Base-by-base conservation (phyloP, 1,139 yeast species). In the Martiniozyma asiatica region DNA sequence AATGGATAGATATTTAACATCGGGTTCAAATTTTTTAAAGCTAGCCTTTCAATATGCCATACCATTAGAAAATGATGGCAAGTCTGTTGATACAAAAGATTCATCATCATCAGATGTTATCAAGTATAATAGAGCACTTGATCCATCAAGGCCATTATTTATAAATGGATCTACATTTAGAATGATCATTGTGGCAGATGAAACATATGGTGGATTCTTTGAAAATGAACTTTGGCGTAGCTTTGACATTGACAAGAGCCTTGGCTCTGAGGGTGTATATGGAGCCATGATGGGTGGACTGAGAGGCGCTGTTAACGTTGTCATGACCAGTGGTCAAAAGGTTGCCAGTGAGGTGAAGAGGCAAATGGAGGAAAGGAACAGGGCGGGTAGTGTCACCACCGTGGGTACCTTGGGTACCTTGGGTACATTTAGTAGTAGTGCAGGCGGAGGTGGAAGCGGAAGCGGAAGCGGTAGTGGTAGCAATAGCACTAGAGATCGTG, bases 141-240 rank as follows among this genome's bases (percentile, higher is more conserved):
- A 85, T 49, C 94, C 95, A 2, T 65, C 68, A 24, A 66, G 75
- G 9, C 94, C 94, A 1, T 73, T 79, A 13, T 72, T 61, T 34
- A 66, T 89, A 35, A 81, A 81, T 33, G 59, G 87, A 18, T 87
- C 97, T 0, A 85, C 95, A 0, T 89, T 89, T 58, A 64, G 98
- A 42, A 89, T 89, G 98, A 93, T 89, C 2, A 61, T 89, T 4
- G 62, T 89, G 11, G 96, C 97, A 0, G 95, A 87, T 51, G 97
- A 85, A 47, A 81, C 96, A 0, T 77, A 85, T 42, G 97, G 89
- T 50, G 59, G 79, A 24, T 71, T 87, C 41, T 89, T 89, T 53
- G 65, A 82, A 22, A 59, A 63, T 17, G 79, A 87, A 1, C 62
- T 78, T 27, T 66, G 77, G 32, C 53, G 62, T 7, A 70, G 93